Evolutionary conservation across 768 basidiomycete genomes (phyloP), one percentile per base, ranked within the genome.

Genomic region (Roridomyces roridus): DNA sequence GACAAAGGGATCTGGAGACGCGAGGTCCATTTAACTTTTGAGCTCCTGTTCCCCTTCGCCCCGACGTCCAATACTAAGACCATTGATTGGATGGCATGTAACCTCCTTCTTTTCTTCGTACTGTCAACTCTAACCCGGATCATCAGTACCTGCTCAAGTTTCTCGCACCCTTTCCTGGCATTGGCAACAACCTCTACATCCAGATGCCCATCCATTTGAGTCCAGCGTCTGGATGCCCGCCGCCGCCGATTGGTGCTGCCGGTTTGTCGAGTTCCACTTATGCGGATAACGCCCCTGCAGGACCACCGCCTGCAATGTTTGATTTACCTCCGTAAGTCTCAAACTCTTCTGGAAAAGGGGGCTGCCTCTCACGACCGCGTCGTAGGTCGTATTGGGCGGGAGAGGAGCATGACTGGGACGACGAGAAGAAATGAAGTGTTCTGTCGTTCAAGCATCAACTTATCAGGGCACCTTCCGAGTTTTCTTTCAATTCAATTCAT

Each of bases 1-100:
- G 29, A 24, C 6, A 18, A 26, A 9, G 53, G 53, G 17, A 37
- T 55, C 11, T 55, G 53, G 53, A 6, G 44, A 44, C 55, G 55
- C 17, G 17, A 39, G 2, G 46, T 56, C 1, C 40, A 39, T 14
- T 48, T 56, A 10, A 37, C 43, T 11, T 56, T 39, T 4, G 46
- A 46, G 21, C 40, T 56, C 21, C 24, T 39, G 28, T 46, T 55
- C 41, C 53, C 45, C 3, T 55, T 34, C 23, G 45, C 53, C 5
- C 53, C 53, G 15, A 34, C 53, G 10, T 47, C 24, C 17, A 46
- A 29, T 9, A 46, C 53, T 17, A 46, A 47, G 10, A 42, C 46
- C 6, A 18, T 55, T 20, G 45, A 55, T 20, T 55, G 53, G 53
- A 4, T 5, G 23, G n/a, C n/a, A n/a, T n/a, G 53, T 55, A 26